These are phyloP conservation scores for Krasilnikovozyma curviuscula DNA, from an alignment of 768 basidiomycete species.

Conservation along the genomic window DNA sequence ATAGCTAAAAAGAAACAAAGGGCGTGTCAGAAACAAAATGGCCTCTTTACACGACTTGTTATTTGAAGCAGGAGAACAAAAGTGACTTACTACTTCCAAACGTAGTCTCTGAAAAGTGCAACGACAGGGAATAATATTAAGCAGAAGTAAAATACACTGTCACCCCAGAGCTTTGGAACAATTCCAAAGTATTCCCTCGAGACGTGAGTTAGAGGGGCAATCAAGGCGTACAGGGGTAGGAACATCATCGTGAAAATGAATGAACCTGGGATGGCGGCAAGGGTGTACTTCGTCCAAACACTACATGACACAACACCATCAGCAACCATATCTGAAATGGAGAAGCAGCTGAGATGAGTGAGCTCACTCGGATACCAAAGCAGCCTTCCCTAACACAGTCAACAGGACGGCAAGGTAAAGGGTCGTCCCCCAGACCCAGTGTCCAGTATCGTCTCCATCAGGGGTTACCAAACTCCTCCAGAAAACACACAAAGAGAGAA, in stretches of 20 bases:
- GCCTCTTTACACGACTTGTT: neutral
- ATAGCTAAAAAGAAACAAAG: conserved; percentile 38
- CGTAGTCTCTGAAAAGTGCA: conserved; percentile 71
- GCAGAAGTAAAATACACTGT: conserved; percentile 73
- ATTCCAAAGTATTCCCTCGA: conserved; percentile 79
- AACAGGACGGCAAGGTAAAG: conserved; percentile 83
- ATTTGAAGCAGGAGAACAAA: neutral
- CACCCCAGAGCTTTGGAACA: conserved; percentile 74
- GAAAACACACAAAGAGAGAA: conserved; percentile 73
- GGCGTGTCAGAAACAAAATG: neutral
- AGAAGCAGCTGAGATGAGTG: conserved; percentile 7
- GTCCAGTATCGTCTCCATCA: conserved; percentile 65
- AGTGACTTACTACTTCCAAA: conserved; percentile 81
- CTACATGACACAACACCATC: conserved; percentile 29
- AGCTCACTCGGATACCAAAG: conserved; percentile 83
- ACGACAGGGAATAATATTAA: conserved; percentile 65
- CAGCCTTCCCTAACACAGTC: conserved; percentile 92
- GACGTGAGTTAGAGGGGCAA: conserved; percentile 67
- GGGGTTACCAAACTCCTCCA: conserved; percentile 76
- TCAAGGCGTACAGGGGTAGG: conserved; percentile 69
- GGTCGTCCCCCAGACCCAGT: conserved; percentile 98
- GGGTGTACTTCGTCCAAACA: conserved; percentile 98
- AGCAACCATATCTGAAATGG: neutral
- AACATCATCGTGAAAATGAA: conserved; percentile 92
- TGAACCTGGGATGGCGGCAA: conserved; percentile 92